A percentile compares a stretch with the other conserved stretches of the same genome.
These are phyloP conservation scores for Rhipidocladum racemiflorum DNA, from an alignment of 176 grass and related monocot species.

Conservation along the genomic window DNA sequence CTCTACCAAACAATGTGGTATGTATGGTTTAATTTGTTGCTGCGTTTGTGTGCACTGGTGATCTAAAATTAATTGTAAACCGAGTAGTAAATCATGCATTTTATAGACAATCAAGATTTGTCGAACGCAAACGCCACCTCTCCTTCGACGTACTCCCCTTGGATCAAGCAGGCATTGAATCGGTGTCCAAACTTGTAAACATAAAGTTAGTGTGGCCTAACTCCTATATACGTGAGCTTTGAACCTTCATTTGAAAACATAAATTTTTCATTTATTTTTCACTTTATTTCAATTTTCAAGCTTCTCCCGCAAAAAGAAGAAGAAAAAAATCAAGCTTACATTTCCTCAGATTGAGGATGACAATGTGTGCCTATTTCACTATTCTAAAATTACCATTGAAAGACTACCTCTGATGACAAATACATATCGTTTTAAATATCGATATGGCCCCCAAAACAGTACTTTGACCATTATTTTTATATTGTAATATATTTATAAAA, in stretches of 20 bases:
- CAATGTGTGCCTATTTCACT: not conserved
- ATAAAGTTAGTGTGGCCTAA: not conserved
- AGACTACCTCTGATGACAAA: not conserved
- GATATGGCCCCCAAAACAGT: too few species aligned
- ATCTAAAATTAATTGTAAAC: constrained; percentile 24
- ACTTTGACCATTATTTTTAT: too few species aligned
- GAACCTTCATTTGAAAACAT: not conserved
- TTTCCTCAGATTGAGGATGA: not conserved
- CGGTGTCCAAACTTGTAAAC: not conserved
- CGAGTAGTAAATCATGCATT: not conserved
- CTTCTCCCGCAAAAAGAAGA: too few species aligned
- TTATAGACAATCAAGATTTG: not conserved
- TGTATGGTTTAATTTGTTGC: not conserved
- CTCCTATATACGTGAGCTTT: not conserved
- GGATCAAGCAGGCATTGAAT: not conserved
- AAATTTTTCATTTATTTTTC: not conserved
- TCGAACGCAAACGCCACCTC: not conserved
- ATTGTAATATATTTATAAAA: too few species aligned
- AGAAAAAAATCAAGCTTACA: not conserved
- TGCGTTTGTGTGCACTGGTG: not conserved
- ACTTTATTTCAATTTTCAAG: not conserved
- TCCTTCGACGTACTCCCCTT: not conserved
- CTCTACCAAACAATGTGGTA: constrained; percentile 24
- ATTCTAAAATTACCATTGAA: not conserved
- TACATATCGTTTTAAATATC: too few species aligned